These are phyloP conservation scores for Fusarium sp. DNA, from an alignment of 2,329 filamentous ascomycete species.

Conservation along the genomic window DNA sequence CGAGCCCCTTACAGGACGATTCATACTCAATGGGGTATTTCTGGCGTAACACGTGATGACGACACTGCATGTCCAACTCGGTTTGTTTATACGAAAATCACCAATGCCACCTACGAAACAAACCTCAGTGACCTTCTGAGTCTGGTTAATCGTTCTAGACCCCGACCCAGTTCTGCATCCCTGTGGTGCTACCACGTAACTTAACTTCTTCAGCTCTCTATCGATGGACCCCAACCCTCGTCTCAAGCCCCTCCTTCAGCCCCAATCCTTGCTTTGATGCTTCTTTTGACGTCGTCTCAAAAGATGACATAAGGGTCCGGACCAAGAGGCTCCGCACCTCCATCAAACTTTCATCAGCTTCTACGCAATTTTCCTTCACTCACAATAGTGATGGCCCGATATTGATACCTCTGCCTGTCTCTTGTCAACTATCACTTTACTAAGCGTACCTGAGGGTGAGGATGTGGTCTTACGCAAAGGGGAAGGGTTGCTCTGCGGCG, in stretches of 20 bases:
- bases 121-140: conserved; percentile 8
- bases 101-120: conserved; percentile 30
- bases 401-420: not conserved
- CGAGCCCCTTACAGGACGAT: conserved; percentile 20
- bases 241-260: conserved; percentile 5
- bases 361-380: not conserved
- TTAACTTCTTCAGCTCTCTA: not conserved
- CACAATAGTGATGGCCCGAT: conserved; percentile 4
- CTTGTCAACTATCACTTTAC: not conserved
- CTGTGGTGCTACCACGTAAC: not conserved
- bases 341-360: not conserved
- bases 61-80: conserved; percentile 27
- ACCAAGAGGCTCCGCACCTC: not conserved
- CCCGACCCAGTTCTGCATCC: not conserved
- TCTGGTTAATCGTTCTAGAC: conserved; percentile 21
- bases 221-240: not conserved
- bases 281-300: conserved; percentile 37
- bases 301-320: conserved; percentile 27
- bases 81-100: conserved; percentile 28
- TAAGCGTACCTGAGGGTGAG: conserved; percentile 7
- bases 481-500: conserved; percentile 30
- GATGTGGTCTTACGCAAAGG: conserved; percentile 3
- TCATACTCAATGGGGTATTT: conserved; percentile 13
- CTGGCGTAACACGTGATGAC: conserved; percentile 41
- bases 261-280: conserved; percentile 25